Evolutionary conservation across 2,329 filamentous ascomycete genomes (phyloP).

Genomic region (Trichophyton schoenleinii): DNA sequence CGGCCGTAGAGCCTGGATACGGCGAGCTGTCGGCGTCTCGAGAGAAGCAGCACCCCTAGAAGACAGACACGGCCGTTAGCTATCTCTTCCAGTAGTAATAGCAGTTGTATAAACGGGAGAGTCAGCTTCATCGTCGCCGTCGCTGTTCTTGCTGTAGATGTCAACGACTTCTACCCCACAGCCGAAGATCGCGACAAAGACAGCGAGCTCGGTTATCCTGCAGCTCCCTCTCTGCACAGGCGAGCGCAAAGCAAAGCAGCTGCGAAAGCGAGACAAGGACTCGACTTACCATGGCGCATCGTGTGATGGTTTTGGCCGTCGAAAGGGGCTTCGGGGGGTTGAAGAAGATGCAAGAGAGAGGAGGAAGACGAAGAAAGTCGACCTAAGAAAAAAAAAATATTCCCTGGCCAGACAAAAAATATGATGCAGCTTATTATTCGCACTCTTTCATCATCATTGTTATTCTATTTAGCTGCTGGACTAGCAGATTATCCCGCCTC

Average conservation of each 20-base stretch:
- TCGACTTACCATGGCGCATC: background rate
- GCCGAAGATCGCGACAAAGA: background rate
- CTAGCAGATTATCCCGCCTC: too few species aligned
- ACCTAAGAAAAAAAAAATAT: background rate
- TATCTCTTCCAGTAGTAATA: background rate
- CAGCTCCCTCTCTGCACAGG: background rate
- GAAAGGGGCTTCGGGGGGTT: background rate
- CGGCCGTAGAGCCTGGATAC: conserved; percentile 18
- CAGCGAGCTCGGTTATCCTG: background rate
- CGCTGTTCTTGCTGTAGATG: too few species aligned
- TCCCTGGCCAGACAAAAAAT: background rate
- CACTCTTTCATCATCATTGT: too few species aligned
- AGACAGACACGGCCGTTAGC: background rate
- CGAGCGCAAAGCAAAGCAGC: background rate
- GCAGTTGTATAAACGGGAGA: background rate
- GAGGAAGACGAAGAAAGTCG: background rate
- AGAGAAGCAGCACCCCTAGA: conserved; percentile 32
- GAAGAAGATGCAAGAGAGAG: background rate
- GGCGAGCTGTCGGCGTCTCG: conserved; percentile 21
- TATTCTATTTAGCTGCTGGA: too few species aligned
- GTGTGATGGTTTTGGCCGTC: background rate
- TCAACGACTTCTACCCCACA: background rate
- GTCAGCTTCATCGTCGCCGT: too few species aligned
- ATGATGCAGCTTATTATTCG: background rate
- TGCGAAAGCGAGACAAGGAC: background rate